These are phyloP conservation scores for Ceratobasidium sp. DNA, from an alignment of 1,284 basidiomycete species.

Conservation along the genomic window DNA sequence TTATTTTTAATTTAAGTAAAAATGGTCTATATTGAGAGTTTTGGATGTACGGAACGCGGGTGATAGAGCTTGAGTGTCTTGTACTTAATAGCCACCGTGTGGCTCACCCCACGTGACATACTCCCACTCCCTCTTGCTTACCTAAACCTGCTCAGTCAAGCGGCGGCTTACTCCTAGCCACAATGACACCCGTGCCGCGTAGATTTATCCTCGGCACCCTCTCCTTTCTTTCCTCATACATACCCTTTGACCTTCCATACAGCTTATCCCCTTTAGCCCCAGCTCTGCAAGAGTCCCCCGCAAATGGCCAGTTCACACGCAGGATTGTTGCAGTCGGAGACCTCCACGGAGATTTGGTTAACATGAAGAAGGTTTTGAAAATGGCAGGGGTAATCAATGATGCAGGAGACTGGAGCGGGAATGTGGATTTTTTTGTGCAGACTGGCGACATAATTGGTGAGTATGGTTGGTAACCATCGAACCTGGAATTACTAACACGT, in stretches of 20 bases:
- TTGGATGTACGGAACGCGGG: no score
- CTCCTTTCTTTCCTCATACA: conserved; percentile 28
- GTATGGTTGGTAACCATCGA: conserved; percentile 56
- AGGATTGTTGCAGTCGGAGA: conserved; percentile 83
- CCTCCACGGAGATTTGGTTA: conserved; percentile 81
- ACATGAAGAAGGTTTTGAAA: conserved; percentile 79
- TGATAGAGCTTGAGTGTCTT: no score
- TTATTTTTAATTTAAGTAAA: no score
- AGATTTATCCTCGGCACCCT: conserved; percentile 30
- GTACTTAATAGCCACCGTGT: no score
- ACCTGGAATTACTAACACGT: conserved; percentile 17
- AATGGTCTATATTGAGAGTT: no score
- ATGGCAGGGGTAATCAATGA: conserved; percentile 81
- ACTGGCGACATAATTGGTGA: conserved; percentile 95
- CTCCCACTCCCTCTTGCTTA: no score
- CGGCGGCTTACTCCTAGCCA: no score
- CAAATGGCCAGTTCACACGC: conserved; percentile 48
- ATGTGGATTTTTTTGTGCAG: conserved; percentile 87
- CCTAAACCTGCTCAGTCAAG: no score
- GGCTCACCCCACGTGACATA: no score
- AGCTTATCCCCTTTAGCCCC: conserved; percentile 22
- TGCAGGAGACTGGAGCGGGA: conserved; percentile 79
- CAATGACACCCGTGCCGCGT: conserved; percentile 34
- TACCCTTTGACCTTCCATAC: conserved; percentile 29
- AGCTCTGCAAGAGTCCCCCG: background rate